Evolutionary conservation across 352 stramenopile genomes (phyloP), one percentile per base, ranked within the genome.

Genomic region (Pythium scleroteichum): DNA sequence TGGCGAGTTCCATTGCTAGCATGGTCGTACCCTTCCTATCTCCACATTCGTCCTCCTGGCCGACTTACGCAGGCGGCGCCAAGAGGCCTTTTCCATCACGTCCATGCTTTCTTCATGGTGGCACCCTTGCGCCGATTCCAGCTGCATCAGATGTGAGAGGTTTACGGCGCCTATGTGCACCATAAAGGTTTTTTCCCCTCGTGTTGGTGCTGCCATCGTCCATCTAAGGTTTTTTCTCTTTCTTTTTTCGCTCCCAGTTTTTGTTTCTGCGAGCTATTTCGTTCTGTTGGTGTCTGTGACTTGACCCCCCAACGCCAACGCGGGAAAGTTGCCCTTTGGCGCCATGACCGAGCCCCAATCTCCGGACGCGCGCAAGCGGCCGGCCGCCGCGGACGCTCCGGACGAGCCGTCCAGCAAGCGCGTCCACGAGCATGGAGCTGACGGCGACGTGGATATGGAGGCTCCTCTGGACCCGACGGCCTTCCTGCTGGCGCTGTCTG

Each of bases 401-500:
- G 27, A 33, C 14, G 24, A 3, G 23, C 22, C 23, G 4, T 17
- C 6, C 10, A 62, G 54, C 23, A 54, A 54, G 32, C 44, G 41
- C 39, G 53, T 53, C 20, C n/a, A 29, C 14, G 23, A 59, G 32
- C 14, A 42, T 20, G 29, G 32, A 7, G 40, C 17, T 20, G 52
- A 51, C 23, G 24, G 29, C 2, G 49, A 65, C 20, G 49, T 59
- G 48, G 49, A 45, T n/a, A 64, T 64, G 48, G 57, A 46, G 45
- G 54, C 45, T 22, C 33, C 42, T 4, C 32, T 33, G 10, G 27
- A 20, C 12, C 51, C 33, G 9, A 51, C 40, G 3, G 51, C 44
- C 41, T 86, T 86, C 38, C 78, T 54, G 40, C 9, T 17, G 10
- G 57, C 66, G 20, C 26, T 91, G 23, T 32, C 56, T 19, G 51